Conservation (phyloP, 208 protist genomes). For the Acanthamoeba lugdunensis region DNA sequence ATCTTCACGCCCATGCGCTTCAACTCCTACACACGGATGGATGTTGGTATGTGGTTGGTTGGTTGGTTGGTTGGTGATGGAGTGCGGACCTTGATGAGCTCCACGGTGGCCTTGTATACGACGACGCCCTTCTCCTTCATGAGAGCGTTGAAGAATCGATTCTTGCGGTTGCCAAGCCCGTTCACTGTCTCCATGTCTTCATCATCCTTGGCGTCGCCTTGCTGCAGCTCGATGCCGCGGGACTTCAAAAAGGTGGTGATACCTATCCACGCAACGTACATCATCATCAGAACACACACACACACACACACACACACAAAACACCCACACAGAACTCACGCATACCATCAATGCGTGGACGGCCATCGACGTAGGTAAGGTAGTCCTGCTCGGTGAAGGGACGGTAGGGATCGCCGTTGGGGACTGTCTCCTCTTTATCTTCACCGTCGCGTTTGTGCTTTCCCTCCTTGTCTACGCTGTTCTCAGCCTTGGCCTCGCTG, state of each 20-base stretch:
- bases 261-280: background rate
- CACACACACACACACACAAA: background rate
- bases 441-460: background rate
- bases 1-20: slow-evolving; percentile 66
- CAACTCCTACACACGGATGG: background rate
- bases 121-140: slow-evolving; percentile 63
- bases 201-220: background rate
- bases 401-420: slow-evolving; percentile 3
- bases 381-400: slow-evolving; percentile 49
- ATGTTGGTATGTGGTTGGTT: too few relatives aligned
- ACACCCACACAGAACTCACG: background rate
- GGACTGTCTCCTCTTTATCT: background rate
- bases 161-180: slow-evolving; percentile 55
- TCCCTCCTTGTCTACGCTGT: background rate
- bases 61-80: background rate
- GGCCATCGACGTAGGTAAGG: slow-evolving; percentile 57
- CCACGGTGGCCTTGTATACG: slow-evolving; percentile 31
- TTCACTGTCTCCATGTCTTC: background rate
- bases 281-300: background rate
- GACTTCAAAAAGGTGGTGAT: slow-evolving; percentile 23
- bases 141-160: slow-evolving; percentile 35
- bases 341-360: slow-evolving; percentile 1
- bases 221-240: background rate
- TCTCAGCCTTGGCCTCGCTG: too few relatives aligned
- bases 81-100: slow-evolving; percentile 31